Conservation (phyloP, 1,139 yeast genomes). For the Nadsonia commutata region DNA sequence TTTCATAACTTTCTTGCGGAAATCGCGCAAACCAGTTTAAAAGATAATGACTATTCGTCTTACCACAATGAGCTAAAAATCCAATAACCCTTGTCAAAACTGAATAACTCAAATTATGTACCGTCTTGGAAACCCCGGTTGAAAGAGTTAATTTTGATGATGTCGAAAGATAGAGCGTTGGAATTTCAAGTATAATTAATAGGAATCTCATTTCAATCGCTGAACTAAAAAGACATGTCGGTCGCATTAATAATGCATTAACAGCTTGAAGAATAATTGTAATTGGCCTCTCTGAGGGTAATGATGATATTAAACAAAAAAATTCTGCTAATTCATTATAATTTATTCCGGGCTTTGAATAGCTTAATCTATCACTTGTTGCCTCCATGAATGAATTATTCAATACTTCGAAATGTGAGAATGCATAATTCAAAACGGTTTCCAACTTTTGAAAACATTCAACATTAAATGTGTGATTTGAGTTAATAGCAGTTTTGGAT, state of each 20-base stretch:
- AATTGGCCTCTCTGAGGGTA: conserved; percentile 12
- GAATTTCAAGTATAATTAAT: conserved; percentile 22
- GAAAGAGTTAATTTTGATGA: conserved; percentile 1
- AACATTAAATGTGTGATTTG: background rate
- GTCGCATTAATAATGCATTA: conserved; percentile 17
- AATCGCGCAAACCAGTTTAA: conserved; percentile 43
- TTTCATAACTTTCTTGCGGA: conserved; percentile 16
- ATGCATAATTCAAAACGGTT: conserved; percentile 10
- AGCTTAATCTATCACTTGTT: conserved; percentile 12
- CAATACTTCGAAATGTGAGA: conserved; percentile 14
- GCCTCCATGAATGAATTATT: conserved; percentile 15
- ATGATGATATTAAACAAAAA: conserved; percentile 12
- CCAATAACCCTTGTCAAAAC: conserved; percentile 55
- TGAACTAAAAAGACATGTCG: conserved; percentile 11
- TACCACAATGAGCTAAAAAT: conserved; percentile 37
- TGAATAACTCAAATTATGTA: conserved; percentile 36
- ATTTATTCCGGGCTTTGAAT: conserved; percentile 18
- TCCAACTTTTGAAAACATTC: conserved; percentile 8
- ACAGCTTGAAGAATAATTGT: conserved; percentile 12
- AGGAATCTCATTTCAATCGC: conserved; percentile 18
- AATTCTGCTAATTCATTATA: conserved; percentile 13
- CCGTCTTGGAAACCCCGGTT: conserved; percentile 1
- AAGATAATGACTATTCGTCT: conserved; percentile 30
- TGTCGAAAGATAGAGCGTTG: conserved; percentile 12
- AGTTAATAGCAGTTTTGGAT: background rate